Conservation (phyloP, 2,329 filamentous ascomycete species). For the Elsinoe ampelina region DNA sequence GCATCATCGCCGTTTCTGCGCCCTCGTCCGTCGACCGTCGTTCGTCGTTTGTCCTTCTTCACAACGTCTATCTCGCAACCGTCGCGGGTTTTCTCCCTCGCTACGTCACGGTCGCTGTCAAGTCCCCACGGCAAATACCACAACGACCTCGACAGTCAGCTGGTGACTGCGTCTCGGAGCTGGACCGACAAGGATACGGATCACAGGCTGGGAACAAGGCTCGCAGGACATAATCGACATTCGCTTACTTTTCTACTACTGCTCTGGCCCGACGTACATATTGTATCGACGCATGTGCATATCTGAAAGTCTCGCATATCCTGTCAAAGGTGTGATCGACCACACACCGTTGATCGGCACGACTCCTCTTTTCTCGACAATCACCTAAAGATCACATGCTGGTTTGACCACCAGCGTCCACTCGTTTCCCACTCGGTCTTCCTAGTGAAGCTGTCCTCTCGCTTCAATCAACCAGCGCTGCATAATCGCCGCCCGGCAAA, state of each 20-base stretch:
- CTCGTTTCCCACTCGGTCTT: slow-evolving; percentile 27
- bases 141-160: not conserved
- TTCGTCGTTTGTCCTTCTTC: not conserved
- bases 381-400: slow-evolving; percentile 20
- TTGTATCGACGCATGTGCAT: slow-evolving; percentile 9
- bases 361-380: not conserved
- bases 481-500: not conserved
- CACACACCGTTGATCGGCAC: slow-evolving; percentile 11
- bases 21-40: not conserved
- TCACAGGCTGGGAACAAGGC: not conserved
- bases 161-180: not conserved
- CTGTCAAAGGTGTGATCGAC: slow-evolving; percentile 10
- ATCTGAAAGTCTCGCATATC: slow-evolving; percentile 2
- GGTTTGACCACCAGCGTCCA: slow-evolving; percentile 31
- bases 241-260: not conserved
- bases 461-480: not conserved
- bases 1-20: slow-evolving; percentile 7
- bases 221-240: not conserved
- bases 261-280: not conserved
- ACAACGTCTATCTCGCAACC: slow-evolving; percentile 11
- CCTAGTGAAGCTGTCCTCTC: slow-evolving; percentile 13
- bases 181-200: not conserved
- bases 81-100: not conserved
- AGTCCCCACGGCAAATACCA: not conserved
- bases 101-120: slow-evolving; percentile 7